These are phyloP conservation scores for Nicotiana tomentosiformis DNA, from an alignment of 257 asterid genomes.

Conservation along the genomic window DNA sequence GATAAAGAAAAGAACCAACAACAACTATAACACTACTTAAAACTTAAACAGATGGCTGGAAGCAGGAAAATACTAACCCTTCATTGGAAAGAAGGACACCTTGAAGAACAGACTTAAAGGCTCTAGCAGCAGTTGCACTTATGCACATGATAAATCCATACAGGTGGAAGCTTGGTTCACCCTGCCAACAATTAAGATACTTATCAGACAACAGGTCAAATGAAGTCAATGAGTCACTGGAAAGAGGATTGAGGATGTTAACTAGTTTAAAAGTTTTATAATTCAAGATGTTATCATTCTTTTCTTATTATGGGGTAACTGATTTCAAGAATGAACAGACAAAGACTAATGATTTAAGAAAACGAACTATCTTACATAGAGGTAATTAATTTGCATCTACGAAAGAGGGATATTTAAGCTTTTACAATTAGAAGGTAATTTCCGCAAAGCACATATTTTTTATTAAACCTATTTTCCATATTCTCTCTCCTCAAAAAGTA, in stretches of 20 bases:
- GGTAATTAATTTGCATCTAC: background rate
- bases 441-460: background rate
- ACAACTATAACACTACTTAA: background rate
- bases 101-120: conserved; percentile 33
- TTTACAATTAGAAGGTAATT: background rate
- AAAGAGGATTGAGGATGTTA: conserved; percentile 3
- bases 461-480: background rate
- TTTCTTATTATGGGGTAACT: background rate
- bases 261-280: background rate
- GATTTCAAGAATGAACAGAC: background rate
- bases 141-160: conserved; percentile 37
- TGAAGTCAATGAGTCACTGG: background rate
- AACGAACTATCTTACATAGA: background rate
- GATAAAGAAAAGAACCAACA: background rate
- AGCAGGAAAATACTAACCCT: conserved; percentile 20
- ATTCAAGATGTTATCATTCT: background rate
- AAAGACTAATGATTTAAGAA: background rate
- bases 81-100: conserved; percentile 35
- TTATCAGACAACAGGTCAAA: background rate
- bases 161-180: conserved; percentile 38
- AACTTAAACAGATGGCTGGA: background rate
- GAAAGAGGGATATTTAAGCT: background rate
- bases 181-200: conserved; percentile 11
- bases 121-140: conserved; percentile 37
- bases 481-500: background rate